These are phyloP conservation scores for Pleurotus salmoneostramineus DNA, from an alignment of 768 basidiomycete genomes.

Conservation along the genomic window DNA sequence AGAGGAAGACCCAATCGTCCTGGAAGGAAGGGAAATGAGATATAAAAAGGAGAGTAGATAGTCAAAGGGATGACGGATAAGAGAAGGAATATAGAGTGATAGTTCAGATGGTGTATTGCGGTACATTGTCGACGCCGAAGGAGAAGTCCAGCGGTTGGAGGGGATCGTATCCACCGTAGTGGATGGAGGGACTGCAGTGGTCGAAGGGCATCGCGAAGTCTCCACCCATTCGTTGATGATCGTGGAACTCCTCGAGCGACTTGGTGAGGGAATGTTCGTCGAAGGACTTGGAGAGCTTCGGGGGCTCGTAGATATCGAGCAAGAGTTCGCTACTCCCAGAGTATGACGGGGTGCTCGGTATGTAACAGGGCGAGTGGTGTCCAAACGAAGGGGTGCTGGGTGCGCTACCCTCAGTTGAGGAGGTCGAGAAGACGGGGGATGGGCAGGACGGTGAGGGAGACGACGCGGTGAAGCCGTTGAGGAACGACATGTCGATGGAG, in stretches of 20 bases:
- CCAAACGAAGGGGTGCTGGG: conserved; percentile 3
- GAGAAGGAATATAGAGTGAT: background rate
- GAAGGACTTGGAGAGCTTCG: conserved; percentile 5
- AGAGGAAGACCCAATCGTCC: background rate
- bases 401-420: background rate
- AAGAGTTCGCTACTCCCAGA: background rate
- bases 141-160: background rate
- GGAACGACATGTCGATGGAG: conserved; percentile 5
- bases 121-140: conserved; percentile 5
- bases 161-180: background rate
- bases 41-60: conserved; percentile 1
- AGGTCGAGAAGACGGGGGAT: background rate
- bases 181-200: background rate
- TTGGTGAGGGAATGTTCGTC: conserved; percentile 6
- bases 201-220: conserved; percentile 3
- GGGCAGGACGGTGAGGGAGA: background rate
- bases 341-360: background rate
- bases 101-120: conserved; percentile 7
- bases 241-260: conserved; percentile 4
- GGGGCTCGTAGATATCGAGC: conserved; percentile 6
- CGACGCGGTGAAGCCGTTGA: background rate
- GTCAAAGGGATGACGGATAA: background rate
- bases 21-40: background rate
- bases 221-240: background rate
- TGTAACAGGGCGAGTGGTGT: background rate